Evolutionary conservation across 495 filamentous ascomycete genomes (phyloP).

Genomic region (Schizothecium vesticola): DNA sequence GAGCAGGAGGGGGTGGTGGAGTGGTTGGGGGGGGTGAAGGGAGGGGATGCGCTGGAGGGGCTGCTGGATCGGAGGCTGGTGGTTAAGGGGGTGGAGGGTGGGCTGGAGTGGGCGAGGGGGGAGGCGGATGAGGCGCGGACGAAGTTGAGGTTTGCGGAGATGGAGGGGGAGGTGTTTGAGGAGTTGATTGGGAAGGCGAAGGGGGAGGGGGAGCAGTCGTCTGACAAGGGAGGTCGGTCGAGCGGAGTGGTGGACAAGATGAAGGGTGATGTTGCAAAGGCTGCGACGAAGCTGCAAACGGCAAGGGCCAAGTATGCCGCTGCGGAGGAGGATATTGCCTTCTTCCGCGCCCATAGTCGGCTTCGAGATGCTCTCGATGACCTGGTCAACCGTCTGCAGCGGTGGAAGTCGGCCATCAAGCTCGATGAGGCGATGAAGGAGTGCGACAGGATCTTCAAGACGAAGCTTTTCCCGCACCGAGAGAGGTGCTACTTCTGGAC

Average conservation of each 20-base stretch:
- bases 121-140: constrained; percentile 4
- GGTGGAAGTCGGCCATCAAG: constrained; percentile 38
- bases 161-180: constrained; percentile 15
- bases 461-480: constrained; percentile 28
- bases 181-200: constrained; percentile 6
- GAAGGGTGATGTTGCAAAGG: constrained; percentile 2
- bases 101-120: constrained; percentile 8
- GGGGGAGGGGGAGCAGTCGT: background rate
- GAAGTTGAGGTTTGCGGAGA: constrained; percentile 15
- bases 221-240: background rate
- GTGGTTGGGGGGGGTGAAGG: background rate
- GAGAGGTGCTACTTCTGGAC: constrained; percentile 44
- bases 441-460: constrained; percentile 33
- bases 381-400: constrained; percentile 30
- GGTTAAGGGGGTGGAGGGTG: constrained; percentile 1
- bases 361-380: constrained; percentile 36
- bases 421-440: constrained; percentile 29
- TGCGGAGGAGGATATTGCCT: constrained; percentile 17
- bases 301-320: constrained; percentile 1
- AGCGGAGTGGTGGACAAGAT: constrained; percentile 12
- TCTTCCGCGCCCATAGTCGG: constrained; percentile 23
- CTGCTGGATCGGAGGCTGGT: constrained; percentile 10
- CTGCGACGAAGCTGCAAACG: constrained; percentile 10
- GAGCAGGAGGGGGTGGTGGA: constrained; percentile 22
- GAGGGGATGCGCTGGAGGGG: background rate